A percentile compares a stretch with the other conserved stretches of the same genome.
Evolutionary conservation across 257 asterid genomes (phyloP).

Genomic region (Gynochthodes officinalis): DNA sequence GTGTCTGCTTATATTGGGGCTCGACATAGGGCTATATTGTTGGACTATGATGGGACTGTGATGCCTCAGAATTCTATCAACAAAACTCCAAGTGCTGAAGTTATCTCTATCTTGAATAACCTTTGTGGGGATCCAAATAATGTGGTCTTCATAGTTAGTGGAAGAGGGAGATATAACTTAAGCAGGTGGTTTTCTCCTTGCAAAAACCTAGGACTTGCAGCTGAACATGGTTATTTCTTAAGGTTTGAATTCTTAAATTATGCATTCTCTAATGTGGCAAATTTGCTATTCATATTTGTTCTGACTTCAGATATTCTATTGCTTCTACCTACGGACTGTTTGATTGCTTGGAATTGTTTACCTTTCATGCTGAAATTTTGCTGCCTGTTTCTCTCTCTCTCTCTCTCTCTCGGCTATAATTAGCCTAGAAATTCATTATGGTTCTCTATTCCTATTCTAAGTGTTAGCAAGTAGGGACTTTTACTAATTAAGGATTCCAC

Average conservation of each 20-base stretch:
- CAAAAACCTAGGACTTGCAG: conserved; percentile 73
- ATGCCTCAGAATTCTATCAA: conserved; percentile 72
- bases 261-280: neutral
- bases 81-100: conserved; percentile 59
- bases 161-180: conserved; percentile 73
- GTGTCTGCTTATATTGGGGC: conserved; percentile 59
- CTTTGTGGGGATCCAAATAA: conserved; percentile 57
- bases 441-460: neutral
- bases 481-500: neutral
- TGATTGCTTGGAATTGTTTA: neutral
- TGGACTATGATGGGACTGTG: conserved; percentile 85
- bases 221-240: conserved; percentile 80
- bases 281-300: neutral
- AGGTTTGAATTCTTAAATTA: conserved; percentile 39
- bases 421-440: neutral
- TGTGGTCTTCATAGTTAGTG: conserved; percentile 70
- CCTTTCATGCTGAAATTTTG: neutral
- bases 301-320: neutral
- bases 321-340: neutral
- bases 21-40: conserved; percentile 64
- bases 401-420: neutral
- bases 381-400: neutral
- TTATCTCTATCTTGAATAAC: conserved; percentile 58
- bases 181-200: conserved; percentile 72
- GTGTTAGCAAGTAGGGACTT: too few relatives aligned